Evolutionary conservation across 2,329 filamentous ascomycete species (phyloP), one percentile per base, ranked within the genome.

Genomic region (Penicillium capsulatum): DNA sequence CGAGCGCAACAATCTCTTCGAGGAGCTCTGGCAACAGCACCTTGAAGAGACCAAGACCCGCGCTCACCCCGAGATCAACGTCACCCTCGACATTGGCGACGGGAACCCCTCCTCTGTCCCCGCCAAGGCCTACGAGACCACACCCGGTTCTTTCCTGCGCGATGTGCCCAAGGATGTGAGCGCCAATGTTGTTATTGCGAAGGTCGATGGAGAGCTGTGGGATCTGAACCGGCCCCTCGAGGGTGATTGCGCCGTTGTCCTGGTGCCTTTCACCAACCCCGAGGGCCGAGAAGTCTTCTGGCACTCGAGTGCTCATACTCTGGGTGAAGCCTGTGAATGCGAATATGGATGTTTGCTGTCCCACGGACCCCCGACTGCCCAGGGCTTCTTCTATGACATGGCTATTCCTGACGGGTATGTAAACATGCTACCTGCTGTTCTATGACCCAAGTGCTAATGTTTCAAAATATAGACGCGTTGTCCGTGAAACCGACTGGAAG

Each of bases 371-470:
- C 92, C 88, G 7, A 89, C 91, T 31, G 81, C 89, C 37, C 84
- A 90, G 65, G 91, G 89, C 27, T 96, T 95, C 75, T 96, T 95
- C 76, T 97, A 96, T 68, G 88, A 97, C 69, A 96, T 97, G 90
- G 85, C 85, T 20, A 74, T 87, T 31, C 79, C 84, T 32, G 82
- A 84, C 27, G 81, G 82, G 60, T 69, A 61, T 37, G 60, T n/a
- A 22, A 22, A 22, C 19, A 5, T 57, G 22, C 39, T 72, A 8
- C n/a, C n/a, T n/a, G n/a, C n/a, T n/a, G n/a, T n/a, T n/a, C n/a
- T n/a, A n/a, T n/a, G n/a, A n/a, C n/a, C n/a, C 17, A 19, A 35
- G 35, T 34, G 29, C 51, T 59, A 46, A 61, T 19, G 38, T n/a
- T 3, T 14, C 9, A 10, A 22, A 6, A 10, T 42, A 47, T 69